These are phyloP conservation scores for Curvularia hawaiiensis DNA, from an alignment of 2,329 filamentous ascomycete genomes.

Conservation along the genomic window DNA sequence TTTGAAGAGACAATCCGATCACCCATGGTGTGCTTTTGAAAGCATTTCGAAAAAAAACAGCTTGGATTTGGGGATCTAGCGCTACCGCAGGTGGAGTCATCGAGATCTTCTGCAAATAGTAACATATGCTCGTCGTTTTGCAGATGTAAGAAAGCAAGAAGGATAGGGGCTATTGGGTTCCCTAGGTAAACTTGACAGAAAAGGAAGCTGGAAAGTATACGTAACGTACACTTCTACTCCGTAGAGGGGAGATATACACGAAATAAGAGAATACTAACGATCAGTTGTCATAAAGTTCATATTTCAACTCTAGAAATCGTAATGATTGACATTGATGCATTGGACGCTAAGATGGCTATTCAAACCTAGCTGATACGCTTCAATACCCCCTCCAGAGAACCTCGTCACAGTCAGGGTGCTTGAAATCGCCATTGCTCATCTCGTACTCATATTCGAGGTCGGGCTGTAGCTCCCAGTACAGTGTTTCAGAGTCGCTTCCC, in stretches of 20 bases:
- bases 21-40: not conserved
- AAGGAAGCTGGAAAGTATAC: not conserved
- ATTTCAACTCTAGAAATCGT: not conserved
- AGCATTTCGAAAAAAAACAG: not conserved
- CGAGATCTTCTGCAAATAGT: not conserved
- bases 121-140: not conserved
- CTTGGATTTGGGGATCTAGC: not conserved
- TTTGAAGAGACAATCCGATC: not conserved
- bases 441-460: slow-evolving; percentile 55
- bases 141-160: not conserved
- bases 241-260: not conserved
- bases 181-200: not conserved
- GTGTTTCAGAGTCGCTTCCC: slow-evolving; percentile 53
- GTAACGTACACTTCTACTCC: not conserved
- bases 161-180: not conserved
- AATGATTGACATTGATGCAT: not conserved
- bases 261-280: not conserved
- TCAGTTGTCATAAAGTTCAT: not conserved
- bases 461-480: slow-evolving; percentile 60
- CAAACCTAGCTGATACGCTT: not conserved
- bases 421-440: slow-evolving; percentile 33
- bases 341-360: not conserved
- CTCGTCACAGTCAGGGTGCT: slow-evolving; percentile 16
- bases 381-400: slow-evolving; percentile 16
- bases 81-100: not conserved